Evolutionary conservation across 257 asterid genomes (phyloP).

Genomic region (Cinchona pubescens): DNA sequence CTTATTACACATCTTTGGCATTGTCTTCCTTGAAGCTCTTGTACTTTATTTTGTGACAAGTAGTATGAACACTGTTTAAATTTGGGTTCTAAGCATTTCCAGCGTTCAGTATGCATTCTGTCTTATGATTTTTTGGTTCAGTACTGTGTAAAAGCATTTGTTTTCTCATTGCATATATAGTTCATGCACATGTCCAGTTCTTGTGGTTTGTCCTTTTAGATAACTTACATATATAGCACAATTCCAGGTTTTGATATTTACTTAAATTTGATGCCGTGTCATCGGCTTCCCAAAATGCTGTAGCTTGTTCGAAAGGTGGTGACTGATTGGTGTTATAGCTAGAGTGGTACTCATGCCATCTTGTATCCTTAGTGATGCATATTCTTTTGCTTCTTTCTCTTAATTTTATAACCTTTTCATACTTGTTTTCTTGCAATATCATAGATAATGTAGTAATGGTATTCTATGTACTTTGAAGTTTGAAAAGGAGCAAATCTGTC

Average conservation of each 20-base stretch:
- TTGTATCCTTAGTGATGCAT: not conserved
- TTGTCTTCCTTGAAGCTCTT: not conserved
- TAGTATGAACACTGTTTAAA: not conserved
- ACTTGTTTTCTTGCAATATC: not conserved
- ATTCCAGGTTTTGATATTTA: conserved; percentile 1
- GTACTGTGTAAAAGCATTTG: not conserved
- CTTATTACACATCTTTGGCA: not conserved
- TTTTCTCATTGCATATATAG: too few species aligned
- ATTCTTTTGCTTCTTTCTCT: not conserved
- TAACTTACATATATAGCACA: not conserved
- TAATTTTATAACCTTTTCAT: not conserved
- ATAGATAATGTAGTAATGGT: not conserved
- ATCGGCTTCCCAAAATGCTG: not conserved
- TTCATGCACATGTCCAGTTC: not conserved
- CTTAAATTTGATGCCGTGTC: not conserved
- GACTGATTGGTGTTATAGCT: not conserved
- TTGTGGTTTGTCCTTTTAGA: not conserved
- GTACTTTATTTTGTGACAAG: not conserved
- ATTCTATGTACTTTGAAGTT: not conserved
- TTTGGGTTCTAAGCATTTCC: not conserved
- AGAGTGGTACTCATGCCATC: not conserved
- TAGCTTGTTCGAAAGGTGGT: not conserved
- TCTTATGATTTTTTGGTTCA: not conserved
- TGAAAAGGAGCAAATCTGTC: not conserved
- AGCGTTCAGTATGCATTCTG: not conserved